Conservation (phyloP, 257 asterid species). For the Solanum ahanhuiri region DNA sequence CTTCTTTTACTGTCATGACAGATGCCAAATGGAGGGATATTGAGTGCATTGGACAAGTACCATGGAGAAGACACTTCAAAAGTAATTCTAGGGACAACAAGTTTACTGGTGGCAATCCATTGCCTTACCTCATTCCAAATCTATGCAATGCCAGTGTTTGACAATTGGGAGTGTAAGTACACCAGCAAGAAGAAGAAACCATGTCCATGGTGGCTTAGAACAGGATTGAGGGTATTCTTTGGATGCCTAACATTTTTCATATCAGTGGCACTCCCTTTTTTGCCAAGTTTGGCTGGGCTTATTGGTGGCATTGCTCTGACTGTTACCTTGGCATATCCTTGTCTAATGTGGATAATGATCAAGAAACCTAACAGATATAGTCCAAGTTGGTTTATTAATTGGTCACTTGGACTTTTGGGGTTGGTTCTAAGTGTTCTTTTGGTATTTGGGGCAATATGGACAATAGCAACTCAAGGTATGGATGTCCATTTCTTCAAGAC, state of each 20-base stretch:
- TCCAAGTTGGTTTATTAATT: conserved; percentile 58
- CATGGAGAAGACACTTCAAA: conserved; percentile 48
- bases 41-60: conserved; percentile 57
- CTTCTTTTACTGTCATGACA: conserved; percentile 6
- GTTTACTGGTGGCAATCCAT: conserved; percentile 60
- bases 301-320: conserved; percentile 79
- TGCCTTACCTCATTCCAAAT: conserved; percentile 81
- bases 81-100: conserved; percentile 36
- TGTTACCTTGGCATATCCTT: conserved; percentile 79
- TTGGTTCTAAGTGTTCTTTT: conserved; percentile 48
- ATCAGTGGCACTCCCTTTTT: conserved; percentile 68
- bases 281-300: conserved; percentile 68
- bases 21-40: conserved; percentile 77
- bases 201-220: conserved; percentile 81
- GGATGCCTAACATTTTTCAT: conserved; percentile 74
- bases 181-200: conserved; percentile 59
- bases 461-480: conserved; percentile 60
- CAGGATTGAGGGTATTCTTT: conserved; percentile 39
- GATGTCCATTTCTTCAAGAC: conserved; percentile 69
- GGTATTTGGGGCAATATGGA: conserved; percentile 66
- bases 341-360: conserved; percentile 71
- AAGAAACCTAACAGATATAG: conserved; percentile 42
- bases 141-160: conserved; percentile 90
- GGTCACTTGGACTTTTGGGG: conserved; percentile 63
- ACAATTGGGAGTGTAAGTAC: conserved; percentile 74